phyloP scores from a whole-genome alignment of 192 early-diverging fungal species.

The Podila horticola region DNA sequence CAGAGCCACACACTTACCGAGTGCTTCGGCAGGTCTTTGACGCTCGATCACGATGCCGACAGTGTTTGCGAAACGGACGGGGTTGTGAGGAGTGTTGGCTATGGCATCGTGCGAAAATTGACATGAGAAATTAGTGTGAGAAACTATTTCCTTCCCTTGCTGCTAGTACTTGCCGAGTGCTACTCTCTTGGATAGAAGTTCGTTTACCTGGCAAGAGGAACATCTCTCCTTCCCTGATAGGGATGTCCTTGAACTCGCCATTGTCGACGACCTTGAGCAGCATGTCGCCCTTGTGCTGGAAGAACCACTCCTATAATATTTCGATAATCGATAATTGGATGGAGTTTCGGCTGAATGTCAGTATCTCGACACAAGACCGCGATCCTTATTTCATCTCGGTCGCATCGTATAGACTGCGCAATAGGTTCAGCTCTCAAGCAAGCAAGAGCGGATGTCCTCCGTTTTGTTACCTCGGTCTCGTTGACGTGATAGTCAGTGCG shows the following conservation, averaged over 20 bases:
- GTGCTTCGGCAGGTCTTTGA: constrained; percentile 75
- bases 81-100: constrained; percentile 95
- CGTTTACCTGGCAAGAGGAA: constrained; percentile 86
- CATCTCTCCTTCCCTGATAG: constrained; percentile 95
- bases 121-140: neutral
- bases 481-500: constrained; percentile 98
- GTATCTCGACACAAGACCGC: no score
- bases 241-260: constrained; percentile 84
- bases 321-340: no score
- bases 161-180: neutral
- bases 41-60: constrained; percentile 97
- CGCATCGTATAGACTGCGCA: no score
- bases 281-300: constrained; percentile 94
- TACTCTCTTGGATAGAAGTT: no score
- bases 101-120: neutral
- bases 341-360: no score
- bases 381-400: no score
- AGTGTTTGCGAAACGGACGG: constrained; percentile 92
- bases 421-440: no score
- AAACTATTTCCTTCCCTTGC: neutral
- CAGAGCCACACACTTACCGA: constrained; percentile 57
- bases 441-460: neutral
- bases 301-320: constrained; percentile 89
- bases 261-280: constrained; percentile 86
- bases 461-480: constrained; percentile 80